phyloP scores from a whole-genome alignment of 768 basidiomycete species.

The Agaricus sinodeliciosus region DNA sequence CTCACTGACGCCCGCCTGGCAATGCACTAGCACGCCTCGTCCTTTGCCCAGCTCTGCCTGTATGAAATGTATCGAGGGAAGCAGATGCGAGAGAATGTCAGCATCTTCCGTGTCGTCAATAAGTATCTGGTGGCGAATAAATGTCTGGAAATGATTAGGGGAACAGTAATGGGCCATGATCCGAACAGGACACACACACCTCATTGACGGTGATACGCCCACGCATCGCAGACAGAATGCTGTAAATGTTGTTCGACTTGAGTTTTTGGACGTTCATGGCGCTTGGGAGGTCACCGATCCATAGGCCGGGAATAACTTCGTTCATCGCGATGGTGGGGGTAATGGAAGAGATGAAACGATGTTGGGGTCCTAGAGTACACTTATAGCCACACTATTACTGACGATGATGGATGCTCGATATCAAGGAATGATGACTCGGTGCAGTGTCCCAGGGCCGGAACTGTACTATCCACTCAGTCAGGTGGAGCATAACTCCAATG shows the following conservation, averaged over 20 bases:
- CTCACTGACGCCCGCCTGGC: slow-evolving; percentile 85
- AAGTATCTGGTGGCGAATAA: slow-evolving; percentile 72
- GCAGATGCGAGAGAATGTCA: slow-evolving; percentile 73
- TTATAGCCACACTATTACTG: not conserved
- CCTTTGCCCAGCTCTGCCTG: slow-evolving; percentile 70
- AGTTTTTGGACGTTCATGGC: slow-evolving; percentile 58
- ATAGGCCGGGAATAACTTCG: slow-evolving; percentile 71
- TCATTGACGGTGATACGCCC: slow-evolving; percentile 61
- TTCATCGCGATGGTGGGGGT: slow-evolving; percentile 37
- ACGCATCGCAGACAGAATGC: slow-evolving; percentile 68
- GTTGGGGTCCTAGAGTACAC: slow-evolving; percentile 13
- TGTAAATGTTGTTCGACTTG: slow-evolving; percentile 65
- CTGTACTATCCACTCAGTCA: no score
- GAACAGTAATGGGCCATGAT: not conserved
- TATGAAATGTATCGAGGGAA: slow-evolving; percentile 80
- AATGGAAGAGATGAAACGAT: not conserved
- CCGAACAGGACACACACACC: slow-evolving; percentile 28
- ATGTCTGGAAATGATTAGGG: slow-evolving; percentile 43
- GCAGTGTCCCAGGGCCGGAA: no score
- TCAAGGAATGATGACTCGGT: no score
- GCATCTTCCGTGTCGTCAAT: slow-evolving; percentile 71
- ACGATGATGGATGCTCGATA: no score
- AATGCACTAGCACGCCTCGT: slow-evolving; percentile 81
- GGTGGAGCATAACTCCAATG: no score
- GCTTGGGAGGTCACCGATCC: slow-evolving; percentile 78